These are phyloP conservation scores for Hericium alpestre DNA, from an alignment of 768 basidiomycete species.

Conservation along the genomic window DNA sequence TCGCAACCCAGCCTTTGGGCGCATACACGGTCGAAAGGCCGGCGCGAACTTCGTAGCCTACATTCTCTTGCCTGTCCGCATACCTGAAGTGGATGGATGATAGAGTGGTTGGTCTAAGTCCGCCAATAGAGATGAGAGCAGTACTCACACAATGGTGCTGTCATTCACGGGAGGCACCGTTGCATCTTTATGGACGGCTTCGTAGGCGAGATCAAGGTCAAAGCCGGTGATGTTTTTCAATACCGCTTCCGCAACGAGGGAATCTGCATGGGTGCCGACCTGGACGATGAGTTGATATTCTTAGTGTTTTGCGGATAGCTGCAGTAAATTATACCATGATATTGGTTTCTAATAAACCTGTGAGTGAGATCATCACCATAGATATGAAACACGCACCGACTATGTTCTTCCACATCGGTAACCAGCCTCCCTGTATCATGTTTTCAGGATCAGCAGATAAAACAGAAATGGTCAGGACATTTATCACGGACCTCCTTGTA, in stretches of 20 bases:
- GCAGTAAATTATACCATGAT: constrained; percentile 50
- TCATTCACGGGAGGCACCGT: constrained; percentile 53
- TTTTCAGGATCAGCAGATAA: background rate
- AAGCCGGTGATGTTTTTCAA: constrained; percentile 56
- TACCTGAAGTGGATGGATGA: constrained; percentile 31
- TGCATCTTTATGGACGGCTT: constrained; percentile 67
- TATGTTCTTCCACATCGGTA: constrained; percentile 88
- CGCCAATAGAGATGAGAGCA: background rate
- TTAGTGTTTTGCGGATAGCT: background rate
- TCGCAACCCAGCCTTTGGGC: constrained; percentile 63
- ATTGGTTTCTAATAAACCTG: constrained; percentile 46
- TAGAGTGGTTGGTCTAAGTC: background rate
- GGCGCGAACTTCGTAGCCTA: constrained; percentile 74
- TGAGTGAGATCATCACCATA: background rate
- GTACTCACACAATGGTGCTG: constrained; percentile 34
- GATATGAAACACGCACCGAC: constrained; percentile 31
- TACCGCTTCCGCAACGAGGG: constrained; percentile 62
- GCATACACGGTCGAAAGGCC: constrained; percentile 62
- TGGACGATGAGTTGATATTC: constrained; percentile 14
- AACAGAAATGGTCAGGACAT: background rate
- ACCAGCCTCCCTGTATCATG: constrained; percentile 51
- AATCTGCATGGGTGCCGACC: constrained; percentile 75
- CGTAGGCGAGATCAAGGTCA: constrained; percentile 55
- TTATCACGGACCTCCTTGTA: constrained; percentile 42
- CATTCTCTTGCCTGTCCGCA: constrained; percentile 64